Base-by-base conservation (phyloP, 441 rosid genomes). In the Syzygium malaccense region DNA sequence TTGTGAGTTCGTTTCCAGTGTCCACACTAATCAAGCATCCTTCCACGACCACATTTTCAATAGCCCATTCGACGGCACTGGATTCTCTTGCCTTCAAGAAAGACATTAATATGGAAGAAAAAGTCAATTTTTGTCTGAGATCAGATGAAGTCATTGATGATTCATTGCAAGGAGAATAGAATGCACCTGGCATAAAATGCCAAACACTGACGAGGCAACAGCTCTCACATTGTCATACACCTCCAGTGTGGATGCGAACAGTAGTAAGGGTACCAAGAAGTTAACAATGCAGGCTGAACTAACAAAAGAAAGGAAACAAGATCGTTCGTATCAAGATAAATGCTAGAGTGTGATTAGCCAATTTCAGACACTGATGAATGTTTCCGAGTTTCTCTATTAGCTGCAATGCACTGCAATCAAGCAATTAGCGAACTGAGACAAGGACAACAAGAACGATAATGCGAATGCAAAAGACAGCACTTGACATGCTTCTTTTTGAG, bases 101-200 rank as follows among this genome's bases (percentile, higher is more conserved):
- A 64, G 45, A 51, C 30, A 13, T 60, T 62, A 51, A 20, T 23
- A 37, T 23, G 83, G 51, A 23, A 71, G 83, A 75, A 13, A 11
- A 1, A 0, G 7, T 60, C 0, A 28, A 58, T 5, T 6, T 23
- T 37, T 75, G 5, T 41, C 83, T 23, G 0, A 45, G 26, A 75
- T 37, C n/a, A 23, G 51, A 13, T 12, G n/a, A 45, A 23, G 9
- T 75, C 51, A 3, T 20, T 41, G n/a, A 37, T 20, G 49, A 48
- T 85, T 26, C 28, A 7, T 30, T 55, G 48, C 75, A 55, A 0
- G 26, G 18, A 57, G n/a, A 55, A 23, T 54, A 48, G 23, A 80
- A 26, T 41, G 5, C 48, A 88, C 87, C 87, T 85, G 56, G 51
- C 89, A 85, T 85, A 88, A 23, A 53, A 88, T 88, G 62, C 68